phyloP scores from a whole-genome alignment of 1,284 basidiomycete species.

The Lentinula novae-zelandiae region DNA sequence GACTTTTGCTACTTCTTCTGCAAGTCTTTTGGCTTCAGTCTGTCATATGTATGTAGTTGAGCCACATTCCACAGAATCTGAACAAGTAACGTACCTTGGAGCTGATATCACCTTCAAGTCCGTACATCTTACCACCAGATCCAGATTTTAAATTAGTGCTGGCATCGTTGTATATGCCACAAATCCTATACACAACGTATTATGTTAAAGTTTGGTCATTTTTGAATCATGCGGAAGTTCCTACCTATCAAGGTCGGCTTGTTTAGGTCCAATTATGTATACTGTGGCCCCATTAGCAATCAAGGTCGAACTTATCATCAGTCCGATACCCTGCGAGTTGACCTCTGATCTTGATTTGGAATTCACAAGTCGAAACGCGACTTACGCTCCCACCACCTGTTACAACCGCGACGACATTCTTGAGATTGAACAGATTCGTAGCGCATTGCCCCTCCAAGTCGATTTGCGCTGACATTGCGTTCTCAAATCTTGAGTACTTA shows the following conservation, averaged over 20 bases:
- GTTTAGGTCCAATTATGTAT: conserved; percentile 43
- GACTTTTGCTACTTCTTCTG: conserved; percentile 35
- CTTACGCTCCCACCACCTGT: conserved; percentile 45
- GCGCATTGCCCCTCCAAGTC: conserved; percentile 23
- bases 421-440: conserved; percentile 39
- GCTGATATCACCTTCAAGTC: conserved; percentile 43
- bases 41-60: conserved; percentile 14
- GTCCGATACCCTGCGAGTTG: conserved; percentile 38
- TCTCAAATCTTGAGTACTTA: neutral
- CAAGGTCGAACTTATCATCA: conserved; percentile 44
- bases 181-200: conserved; percentile 23
- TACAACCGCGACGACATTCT: conserved; percentile 43
- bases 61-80: neutral
- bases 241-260: conserved; percentile 39
- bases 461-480: neutral
- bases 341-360: neutral
- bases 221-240: neutral
- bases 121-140: conserved; percentile 35
- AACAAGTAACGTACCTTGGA: conserved; percentile 30
- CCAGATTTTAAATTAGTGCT: conserved; percentile 26
- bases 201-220: neutral
- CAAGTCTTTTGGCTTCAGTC: conserved; percentile 44
- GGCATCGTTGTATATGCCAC: conserved; percentile 36
- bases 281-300: conserved; percentile 49
- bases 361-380: neutral